Percentiles rank a stretch among this genome's conserved stretches.
phyloP scores from a whole-genome alignment of 257 asterid species.

The Capsicum baccatum region DNA sequence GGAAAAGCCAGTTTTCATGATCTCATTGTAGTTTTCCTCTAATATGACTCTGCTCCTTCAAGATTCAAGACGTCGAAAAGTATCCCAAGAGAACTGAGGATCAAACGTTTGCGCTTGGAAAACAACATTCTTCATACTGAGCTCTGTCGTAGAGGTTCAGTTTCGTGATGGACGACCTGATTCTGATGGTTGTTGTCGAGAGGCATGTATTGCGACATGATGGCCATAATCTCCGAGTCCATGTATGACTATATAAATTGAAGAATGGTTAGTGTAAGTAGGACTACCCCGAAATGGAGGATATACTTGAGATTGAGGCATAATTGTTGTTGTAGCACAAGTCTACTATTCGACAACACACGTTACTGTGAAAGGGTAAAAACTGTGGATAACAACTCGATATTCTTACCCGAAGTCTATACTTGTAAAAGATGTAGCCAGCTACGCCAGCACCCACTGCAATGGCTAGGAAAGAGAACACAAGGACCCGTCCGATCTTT shows the following conservation, averaged over 20 bases:
- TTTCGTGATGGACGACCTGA: conserved; percentile 68
- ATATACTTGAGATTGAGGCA: not conserved
- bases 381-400: not conserved
- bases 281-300: not conserved
- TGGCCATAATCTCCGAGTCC: conserved; percentile 98
- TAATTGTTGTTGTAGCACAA: not conserved
- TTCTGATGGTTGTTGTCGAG: conserved; percentile 72
- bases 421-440: conserved; percentile 88
- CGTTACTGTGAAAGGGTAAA: not conserved
- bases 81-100: not conserved
- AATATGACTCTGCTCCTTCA: not conserved
- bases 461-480: conserved; percentile 57
- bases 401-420: conserved; percentile 76
- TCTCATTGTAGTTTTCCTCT: not conserved
- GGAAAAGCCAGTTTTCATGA: not conserved
- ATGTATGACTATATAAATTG: conserved; percentile 66
- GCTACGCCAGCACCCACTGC: conserved; percentile 59
- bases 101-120: not conserved
- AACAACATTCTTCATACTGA: conserved; percentile 46
- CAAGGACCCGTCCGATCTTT: conserved; percentile 57
- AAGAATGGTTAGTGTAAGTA: conserved; percentile 35
- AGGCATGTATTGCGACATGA: conserved; percentile 98
- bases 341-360: not conserved
- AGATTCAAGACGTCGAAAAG: not conserved
- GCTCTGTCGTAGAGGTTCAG: conserved; percentile 54